Percentiles rank a stretch among this genome's conserved stretches.
phyloP scores from a whole-genome alignment of 306 rosid species.

The Glycine tomentella region DNA sequence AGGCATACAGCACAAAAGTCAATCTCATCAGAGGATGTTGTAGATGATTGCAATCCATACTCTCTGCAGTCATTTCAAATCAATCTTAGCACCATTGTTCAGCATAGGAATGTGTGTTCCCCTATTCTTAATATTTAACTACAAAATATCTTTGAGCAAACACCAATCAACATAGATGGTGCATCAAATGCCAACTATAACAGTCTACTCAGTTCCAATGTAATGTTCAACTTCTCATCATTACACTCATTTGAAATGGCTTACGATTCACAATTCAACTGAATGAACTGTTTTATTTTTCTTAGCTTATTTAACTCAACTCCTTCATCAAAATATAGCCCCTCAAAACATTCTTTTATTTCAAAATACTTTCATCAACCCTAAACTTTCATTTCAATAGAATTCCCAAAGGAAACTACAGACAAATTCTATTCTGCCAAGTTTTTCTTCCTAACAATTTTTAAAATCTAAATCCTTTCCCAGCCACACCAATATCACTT shows the following conservation, averaged over 20 bases:
- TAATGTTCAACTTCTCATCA: not conserved
- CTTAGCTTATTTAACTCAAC: not conserved
- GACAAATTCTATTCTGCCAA: not conserved
- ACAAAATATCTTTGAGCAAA: slow-evolving; percentile 5
- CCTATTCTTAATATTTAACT: slow-evolving; percentile 2
- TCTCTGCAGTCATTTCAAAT: slow-evolving; percentile 71
- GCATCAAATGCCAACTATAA: slow-evolving; percentile 19
- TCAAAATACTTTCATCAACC: not conserved
- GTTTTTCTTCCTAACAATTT: not conserved
- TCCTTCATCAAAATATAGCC: slow-evolving; percentile 35
- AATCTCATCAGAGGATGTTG: slow-evolving; percentile 64
- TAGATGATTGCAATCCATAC: slow-evolving; percentile 72
- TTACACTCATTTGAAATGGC: not conserved
- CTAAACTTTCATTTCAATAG: not conserved
- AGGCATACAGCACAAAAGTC: slow-evolving; percentile 92
- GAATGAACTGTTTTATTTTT: not conserved
- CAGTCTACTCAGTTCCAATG: not conserved
- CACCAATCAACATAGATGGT: slow-evolving; percentile 2
- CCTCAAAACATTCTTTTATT: slow-evolving; percentile 1
- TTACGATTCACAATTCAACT: not conserved
- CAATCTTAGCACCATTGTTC: slow-evolving; percentile 44
- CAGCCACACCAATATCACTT: not conserved
- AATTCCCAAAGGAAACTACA: not conserved
- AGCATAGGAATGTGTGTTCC: slow-evolving; percentile 18
- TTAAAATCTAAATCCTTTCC: slow-evolving; percentile 19